Evolutionary conservation across 192 early-diverging fungal genomes (phyloP), one percentile per base, ranked within the genome.

Genomic region (Entomortierella beljakovae): DNA sequence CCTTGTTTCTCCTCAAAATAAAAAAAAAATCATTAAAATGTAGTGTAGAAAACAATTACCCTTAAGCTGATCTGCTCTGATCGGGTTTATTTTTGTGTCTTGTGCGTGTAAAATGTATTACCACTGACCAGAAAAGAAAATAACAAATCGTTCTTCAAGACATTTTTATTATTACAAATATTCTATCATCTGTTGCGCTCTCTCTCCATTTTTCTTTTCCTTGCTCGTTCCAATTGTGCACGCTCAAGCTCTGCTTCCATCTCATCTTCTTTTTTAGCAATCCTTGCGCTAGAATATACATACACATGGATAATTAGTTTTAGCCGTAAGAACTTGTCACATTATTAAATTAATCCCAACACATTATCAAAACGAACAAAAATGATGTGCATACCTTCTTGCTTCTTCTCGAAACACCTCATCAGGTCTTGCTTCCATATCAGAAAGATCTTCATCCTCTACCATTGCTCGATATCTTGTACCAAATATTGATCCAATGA

Each of bases 371-470:
- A 50, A 43, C 16, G 34, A 7, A 32, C 20, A 33, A 23, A 11
- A 43, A 56, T n/a, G 18, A 43, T 43, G 10, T 18, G 7, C 67
- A 29, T 65, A 79, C 75, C 75, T 79, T 64, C 75, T 40, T 15
- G 64, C 64, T 63, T 79, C 75, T 51, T 79, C 75, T 0, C 75
- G 75, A 56, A 79, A 79, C 23, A 79, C 67, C 32, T 79, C 75
- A n/a, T 62, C 64, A 9, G 75, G 59, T 13, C 64, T 32, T 1
- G 75, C 75, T 42, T 79, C 75, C 75, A 79, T 79, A 38, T 79
- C 75, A 15, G 74, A 77, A 13, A 68, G 61, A 54, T 79, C 75
- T 34, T 79, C 75, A 38, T 69, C 61, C 23, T 35, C 61, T 2
- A 31, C 75, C 11, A 48, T 29, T 7, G 64, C 31, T 9, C 67